Evolutionary conservation across 2,329 filamentous ascomycete species (phyloP), one percentile per base, ranked within the genome.

Genomic region (Cladophialophora chaetospira): DNA sequence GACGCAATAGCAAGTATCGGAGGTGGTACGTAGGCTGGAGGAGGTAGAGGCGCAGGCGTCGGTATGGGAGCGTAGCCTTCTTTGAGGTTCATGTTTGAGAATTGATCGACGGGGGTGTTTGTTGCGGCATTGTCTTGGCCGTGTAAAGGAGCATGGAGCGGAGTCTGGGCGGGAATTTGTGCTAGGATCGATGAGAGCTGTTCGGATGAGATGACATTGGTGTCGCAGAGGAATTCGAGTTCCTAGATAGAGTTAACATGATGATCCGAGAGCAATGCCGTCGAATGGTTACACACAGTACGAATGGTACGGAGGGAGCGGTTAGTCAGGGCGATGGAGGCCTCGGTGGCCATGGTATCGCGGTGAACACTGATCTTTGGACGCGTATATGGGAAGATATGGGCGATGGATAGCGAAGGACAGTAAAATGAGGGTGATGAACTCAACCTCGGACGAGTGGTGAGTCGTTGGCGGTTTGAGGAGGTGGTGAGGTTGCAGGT

Each of bases 261-360:
- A 51, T 35, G 44, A 46, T 50, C 49, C 47, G 36, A 42, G n/a
- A 49, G 15, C 33, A 47, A 51, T 44, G 42, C 33, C 17, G 33
- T 17, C 21, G 17, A 23, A 13, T 28, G 57, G 55, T 42, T 49
- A 71, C 84, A 66, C 78, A 91, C 91, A 70, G 88, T 91, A 77
- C 91, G 92, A 78, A 96, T 92, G 68, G 84, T 88, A 64, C 91
- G 87, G 70, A 96, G 84, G 70, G 90, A 92, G 76, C 91, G 85
- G 78, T 93, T 94, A 75, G 87, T 85, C 82, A 84, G 82, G 43
- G 83, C 83, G 58, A 77, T 74, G 23, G 65, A 62, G 63, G 65
- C 65, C 63, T 67, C 65, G 51, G 61, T 63, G 65, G 64, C 65
- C 64, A 65, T 66, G 49, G 47, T 60, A 53, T 47, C 57, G 57